Base-by-base conservation (phyloP, 495 filamentous ascomycete genomes). In the Penicillium turbatum region DNA sequence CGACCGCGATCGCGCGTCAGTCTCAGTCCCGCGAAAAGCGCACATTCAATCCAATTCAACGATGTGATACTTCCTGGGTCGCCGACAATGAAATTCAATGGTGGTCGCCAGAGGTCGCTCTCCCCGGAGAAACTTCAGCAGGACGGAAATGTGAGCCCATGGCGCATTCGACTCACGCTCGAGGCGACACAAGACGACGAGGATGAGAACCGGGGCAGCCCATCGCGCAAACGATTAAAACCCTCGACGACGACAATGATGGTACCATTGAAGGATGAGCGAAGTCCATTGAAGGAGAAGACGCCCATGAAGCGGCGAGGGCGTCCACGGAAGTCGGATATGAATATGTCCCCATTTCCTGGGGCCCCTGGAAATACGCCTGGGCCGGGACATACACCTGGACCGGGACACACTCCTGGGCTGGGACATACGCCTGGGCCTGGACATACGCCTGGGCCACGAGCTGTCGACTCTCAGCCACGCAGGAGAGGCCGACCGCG, bases 101-200 rank as follows among this genome's bases (percentile, higher is more conserved):
- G 47, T 29, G 47, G 68, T 41, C 60, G 55, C 19, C 69, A 69
- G 30, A 48, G 61, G 32, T 67, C 68, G 10, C 43, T 68, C 26
- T 76, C 74, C 3, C 74, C 72, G 11, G 63, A 70, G 10, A 76
- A 74, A 24, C 49, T 55, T 7, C 64, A 60, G 36, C 53, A 65
- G 32, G 64, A 76, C 10, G 70, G 69, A 16, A 68, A 72, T 57
- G 57, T 67, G 8, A 81, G 76, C 53, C 81, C 81, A 37, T 84
- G 81, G 81, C 75, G 77, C 53, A 80, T 84, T 50, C 72, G 78
- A 17, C 73, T 84, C 41, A 80, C 80, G 3, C 72, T 84, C 26
- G 76, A 84, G 68, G 81, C 81, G 10, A 79, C 80, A 51, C 79
- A 77, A 47, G 72, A 79, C 30, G 72, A 75, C 24, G 70, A 71